Base-by-base conservation (phyloP, 202 grass and related monocot species). In the Zizania palustris region DNA sequence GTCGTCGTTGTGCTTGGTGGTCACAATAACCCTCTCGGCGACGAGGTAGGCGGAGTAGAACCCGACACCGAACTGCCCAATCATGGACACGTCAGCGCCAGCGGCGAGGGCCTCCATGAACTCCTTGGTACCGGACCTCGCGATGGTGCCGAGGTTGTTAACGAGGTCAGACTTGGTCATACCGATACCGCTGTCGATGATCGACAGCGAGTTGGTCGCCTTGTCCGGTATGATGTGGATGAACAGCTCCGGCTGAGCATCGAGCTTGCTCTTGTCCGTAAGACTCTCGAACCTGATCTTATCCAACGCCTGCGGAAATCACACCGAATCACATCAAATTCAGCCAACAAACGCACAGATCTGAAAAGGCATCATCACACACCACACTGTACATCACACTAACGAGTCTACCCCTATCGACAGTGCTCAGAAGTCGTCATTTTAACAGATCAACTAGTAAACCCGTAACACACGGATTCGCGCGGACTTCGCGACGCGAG, bases 281-380 rank as follows among this genome's bases (percentile, higher is more conserved):
- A 96, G 86, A 56, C 92, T 85, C 88, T 96, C 92, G 75, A 96
- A 96, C 65, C 92, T 90, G 83, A 96, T 96, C 71, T 96, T 96
- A 18, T 96, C 92, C 88, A 96, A 67, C 2, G 92, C 92, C 92
- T 96, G 89, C 56, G 11, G 7, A 66, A n/a, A 44, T 6, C 49
- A 45, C 22, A 54, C 0, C 4, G 11, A 40, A 39, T 20, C 10
- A 37, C 38, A 42, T 9, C 16, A 1, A 21, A 34, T 3, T 74
- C 28, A 74, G 38, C 28, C 0, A 10, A 0, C 15, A 34, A 12
- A 46, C n/a, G 12, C 61, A 48, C 41, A 38, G 49, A 59, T 74
- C 39, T 58, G 40, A 4, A 0, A 10, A 6, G 28, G 48, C 34
- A 39, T 71, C 68, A 42, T 3, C 9, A 3, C 15, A 39, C 34